A percentile compares a stretch with the other conserved stretches of the same genome.
phyloP scores from a whole-genome alignment of 495 filamentous ascomycete genomes.

The Talaromyces ruber region DNA sequence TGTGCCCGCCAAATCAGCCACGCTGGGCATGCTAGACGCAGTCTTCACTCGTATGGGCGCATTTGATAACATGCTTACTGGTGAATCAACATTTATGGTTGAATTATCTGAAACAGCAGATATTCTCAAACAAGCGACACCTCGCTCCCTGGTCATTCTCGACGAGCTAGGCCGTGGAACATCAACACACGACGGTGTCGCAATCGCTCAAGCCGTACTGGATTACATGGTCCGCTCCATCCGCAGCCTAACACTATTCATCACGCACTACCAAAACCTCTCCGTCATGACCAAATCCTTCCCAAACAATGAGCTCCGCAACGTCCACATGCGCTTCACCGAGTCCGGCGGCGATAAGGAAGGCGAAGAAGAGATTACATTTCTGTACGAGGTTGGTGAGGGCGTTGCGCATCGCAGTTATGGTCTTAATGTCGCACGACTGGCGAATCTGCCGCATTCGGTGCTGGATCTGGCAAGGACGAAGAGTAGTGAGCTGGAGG shows the following conservation, averaged over 20 bases:
- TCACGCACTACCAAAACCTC: slow-evolving; percentile 92
- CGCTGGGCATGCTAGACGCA: slow-evolving; percentile 76
- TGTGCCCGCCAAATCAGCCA: slow-evolving; percentile 70
- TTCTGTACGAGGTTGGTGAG: slow-evolving; percentile 74
- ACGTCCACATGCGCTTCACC: slow-evolving; percentile 79
- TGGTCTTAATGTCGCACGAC: slow-evolving; percentile 82
- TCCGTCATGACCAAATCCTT: slow-evolving; percentile 62
- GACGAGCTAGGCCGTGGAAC: slow-evolving; percentile 94
- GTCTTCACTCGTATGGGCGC: slow-evolving; percentile 97
- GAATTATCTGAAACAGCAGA: slow-evolving; percentile 86
- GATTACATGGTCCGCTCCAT: slow-evolving; percentile 71
- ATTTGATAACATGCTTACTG: slow-evolving; percentile 90
- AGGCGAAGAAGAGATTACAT: slow-evolving; percentile 56
- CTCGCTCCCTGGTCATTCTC: slow-evolving; percentile 76
- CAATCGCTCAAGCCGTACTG: slow-evolving; percentile 88
- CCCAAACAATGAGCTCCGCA: slow-evolving; percentile 49
- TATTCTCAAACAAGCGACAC: slow-evolving; percentile 81
- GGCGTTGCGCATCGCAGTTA: slow-evolving; percentile 91
- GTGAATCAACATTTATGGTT: slow-evolving; percentile 96
- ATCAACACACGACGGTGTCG: slow-evolving; percentile 88
- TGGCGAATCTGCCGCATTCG: slow-evolving; percentile 70
- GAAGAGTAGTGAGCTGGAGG: slow-evolving; percentile 77
- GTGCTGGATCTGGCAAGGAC: slow-evolving; percentile 69
- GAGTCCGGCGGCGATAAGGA: slow-evolving; percentile 30
- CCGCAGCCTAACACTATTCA: slow-evolving; percentile 77